These are phyloP conservation scores for Cucurbita maxima DNA, from an alignment of 306 rosid genomes.

Conservation along the genomic window DNA sequence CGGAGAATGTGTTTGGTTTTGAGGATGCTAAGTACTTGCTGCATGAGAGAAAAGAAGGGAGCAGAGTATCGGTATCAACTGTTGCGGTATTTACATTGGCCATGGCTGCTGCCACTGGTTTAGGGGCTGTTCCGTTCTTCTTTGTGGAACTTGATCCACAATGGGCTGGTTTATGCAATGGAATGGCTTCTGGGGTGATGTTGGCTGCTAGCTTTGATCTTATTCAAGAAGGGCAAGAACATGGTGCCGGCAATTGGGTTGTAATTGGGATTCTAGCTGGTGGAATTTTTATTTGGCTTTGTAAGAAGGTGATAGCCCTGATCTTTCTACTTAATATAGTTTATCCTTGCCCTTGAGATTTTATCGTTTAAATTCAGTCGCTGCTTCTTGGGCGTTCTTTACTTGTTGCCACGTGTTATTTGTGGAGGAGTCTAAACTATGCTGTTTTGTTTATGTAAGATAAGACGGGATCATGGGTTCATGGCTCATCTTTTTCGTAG, in stretches of 20 bases:
- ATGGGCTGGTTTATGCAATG: slow-evolving; percentile 97
- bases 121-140: slow-evolving; percentile 97
- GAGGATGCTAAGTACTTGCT: slow-evolving; percentile 24
- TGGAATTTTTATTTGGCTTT: slow-evolving; percentile 82
- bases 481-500: neutral
- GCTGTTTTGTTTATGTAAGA: neutral
- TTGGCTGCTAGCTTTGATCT: slow-evolving; percentile 97
- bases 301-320: slow-evolving; percentile 56
- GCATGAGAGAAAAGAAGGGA: slow-evolving; percentile 46
- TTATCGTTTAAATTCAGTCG: neutral
- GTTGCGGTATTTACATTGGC: slow-evolving; percentile 85
- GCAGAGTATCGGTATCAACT: slow-evolving; percentile 78
- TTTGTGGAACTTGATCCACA: slow-evolving; percentile 95
- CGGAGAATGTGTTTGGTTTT: slow-evolving; percentile 32
- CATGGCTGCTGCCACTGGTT: slow-evolving; percentile 98
- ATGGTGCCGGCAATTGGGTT: slow-evolving; percentile 87
- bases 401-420: neutral
- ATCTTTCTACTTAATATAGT: neutral
- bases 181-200: slow-evolving; percentile 99
- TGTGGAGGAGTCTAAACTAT: neutral
- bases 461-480: neutral
- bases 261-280: slow-evolving; percentile 76
- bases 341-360: neutral
- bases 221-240: slow-evolving; percentile 82
- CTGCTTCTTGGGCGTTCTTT: neutral